A percentile compares a stretch with the other conserved stretches of the same genome.
Conservation (phyloP, 139 green algal species). For the Haematococcus lacustris region DNA sequence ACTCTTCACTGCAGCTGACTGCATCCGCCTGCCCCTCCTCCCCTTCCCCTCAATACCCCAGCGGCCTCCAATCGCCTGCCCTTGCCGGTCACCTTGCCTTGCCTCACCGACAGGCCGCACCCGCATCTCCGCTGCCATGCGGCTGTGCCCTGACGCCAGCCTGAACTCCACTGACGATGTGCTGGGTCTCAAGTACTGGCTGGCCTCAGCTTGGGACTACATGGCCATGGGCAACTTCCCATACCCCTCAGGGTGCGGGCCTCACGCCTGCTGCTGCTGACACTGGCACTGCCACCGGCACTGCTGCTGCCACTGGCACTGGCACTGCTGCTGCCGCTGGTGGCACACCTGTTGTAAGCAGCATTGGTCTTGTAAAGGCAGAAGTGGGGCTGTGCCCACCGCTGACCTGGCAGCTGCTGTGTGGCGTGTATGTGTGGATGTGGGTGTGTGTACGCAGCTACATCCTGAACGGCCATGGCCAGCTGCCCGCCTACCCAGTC, state of each 20-base stretch:
- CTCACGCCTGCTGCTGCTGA: too few relatives aligned
- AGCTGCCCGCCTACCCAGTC: slow-evolving; percentile 57
- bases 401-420: too few relatives aligned
- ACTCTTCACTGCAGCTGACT: too few relatives aligned
- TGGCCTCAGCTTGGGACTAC: slow-evolving; percentile 52
- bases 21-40: too few relatives aligned
- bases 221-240: slow-evolving; percentile 71
- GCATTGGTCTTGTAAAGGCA: too few relatives aligned
- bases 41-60: too few relatives aligned
- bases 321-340: too few relatives aligned
- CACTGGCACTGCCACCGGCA: too few relatives aligned
- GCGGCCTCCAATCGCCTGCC: not conserved
- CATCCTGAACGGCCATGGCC: slow-evolving; percentile 11
- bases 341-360: too few relatives aligned
- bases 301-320: too few relatives aligned
- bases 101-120: slow-evolving; percentile 4
- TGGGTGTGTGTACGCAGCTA: not conserved
- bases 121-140: slow-evolving; percentile 4
- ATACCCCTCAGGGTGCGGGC: slow-evolving; percentile 17
- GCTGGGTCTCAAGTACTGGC: slow-evolving; percentile 21
- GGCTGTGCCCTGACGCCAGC: slow-evolving; percentile 10
- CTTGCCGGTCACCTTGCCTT: too few relatives aligned
- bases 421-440: not conserved
- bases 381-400: not conserved
- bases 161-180: slow-evolving; percentile 13